These are phyloP conservation scores for Pisolithus albus DNA, from an alignment of 768 basidiomycete species.

Conservation along the genomic window DNA sequence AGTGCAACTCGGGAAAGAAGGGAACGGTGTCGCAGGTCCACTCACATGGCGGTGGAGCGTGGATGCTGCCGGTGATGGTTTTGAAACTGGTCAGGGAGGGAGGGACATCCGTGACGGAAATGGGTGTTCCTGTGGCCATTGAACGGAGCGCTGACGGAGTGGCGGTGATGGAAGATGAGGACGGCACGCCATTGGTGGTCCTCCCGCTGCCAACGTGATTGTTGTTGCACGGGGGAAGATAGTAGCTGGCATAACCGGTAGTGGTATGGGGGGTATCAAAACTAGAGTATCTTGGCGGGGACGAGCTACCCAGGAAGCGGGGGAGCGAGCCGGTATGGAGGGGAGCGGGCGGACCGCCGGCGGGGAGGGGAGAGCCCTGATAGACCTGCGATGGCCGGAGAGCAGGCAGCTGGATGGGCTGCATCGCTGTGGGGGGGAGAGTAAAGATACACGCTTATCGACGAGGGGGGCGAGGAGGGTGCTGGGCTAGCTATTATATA, in stretches of 20 bases:
- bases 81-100: slow-evolving; percentile 16
- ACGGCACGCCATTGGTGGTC: slow-evolving; percentile 3
- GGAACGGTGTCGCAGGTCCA: slow-evolving; percentile 17
- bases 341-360: slow-evolving; percentile 1
- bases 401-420: neutral
- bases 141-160: slow-evolving; percentile 9
- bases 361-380: slow-evolving; percentile 5
- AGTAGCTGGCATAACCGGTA: neutral
- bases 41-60: slow-evolving; percentile 10
- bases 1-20: slow-evolving; percentile 15
- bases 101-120: slow-evolving; percentile 13
- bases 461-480: neutral
- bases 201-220: neutral
- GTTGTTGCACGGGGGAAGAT: neutral
- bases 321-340: slow-evolving; percentile 10
- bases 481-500: neutral
- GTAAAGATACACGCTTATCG: neutral
- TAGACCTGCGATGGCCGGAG: slow-evolving; percentile 4
- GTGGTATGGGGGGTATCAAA: slow-evolving; percentile 10
- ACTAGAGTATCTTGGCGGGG: slow-evolving; percentile 11
- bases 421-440: too few species aligned
- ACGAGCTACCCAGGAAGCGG: slow-evolving; percentile 27
- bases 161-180: neutral
- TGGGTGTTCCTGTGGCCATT: slow-evolving; percentile 4
- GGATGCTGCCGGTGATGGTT: slow-evolving; percentile 14